Conservation (phyloP, 257 asterid genomes). For the Rubia yunnanensis region DNA sequence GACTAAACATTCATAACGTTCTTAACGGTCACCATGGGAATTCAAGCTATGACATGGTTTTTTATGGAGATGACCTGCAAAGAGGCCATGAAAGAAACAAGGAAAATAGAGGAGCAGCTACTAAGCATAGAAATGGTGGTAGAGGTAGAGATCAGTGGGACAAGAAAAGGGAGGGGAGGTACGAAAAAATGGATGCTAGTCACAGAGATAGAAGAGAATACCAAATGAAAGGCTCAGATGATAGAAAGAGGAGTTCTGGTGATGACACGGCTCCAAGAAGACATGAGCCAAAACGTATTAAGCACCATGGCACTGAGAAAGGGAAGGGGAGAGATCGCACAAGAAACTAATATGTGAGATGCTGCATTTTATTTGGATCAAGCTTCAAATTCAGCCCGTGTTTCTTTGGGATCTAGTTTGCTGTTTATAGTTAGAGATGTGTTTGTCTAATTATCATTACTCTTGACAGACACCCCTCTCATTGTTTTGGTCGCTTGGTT, state of each 20-base stretch:
- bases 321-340: slow-evolving; percentile 36
- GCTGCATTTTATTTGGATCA: neutral
- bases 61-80: slow-evolving; percentile 64
- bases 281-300: slow-evolving; percentile 20
- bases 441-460: too few relatives aligned
- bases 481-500: neutral
- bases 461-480: neutral
- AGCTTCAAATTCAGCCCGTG: neutral
- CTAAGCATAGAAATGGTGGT: slow-evolving; percentile 23
- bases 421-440: too few relatives aligned
- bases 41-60: slow-evolving; percentile 92
- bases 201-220: slow-evolving; percentile 25
- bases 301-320: slow-evolving; percentile 2
- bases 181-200: slow-evolving; percentile 14
- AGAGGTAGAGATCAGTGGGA: slow-evolving; percentile 27
- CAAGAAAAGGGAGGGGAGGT: slow-evolving; percentile 25
- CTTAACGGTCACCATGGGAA: slow-evolving; percentile 70
- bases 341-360: slow-evolving; percentile 26
- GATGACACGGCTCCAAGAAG: slow-evolving; percentile 15
- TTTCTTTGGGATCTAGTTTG: too few relatives aligned
- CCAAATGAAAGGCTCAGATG: neutral
- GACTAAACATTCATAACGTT: too few relatives aligned
- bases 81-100: slow-evolving; percentile 35
- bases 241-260: slow-evolving; percentile 15
- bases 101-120: slow-evolving; percentile 23